These are phyloP conservation scores for Peronospora tabacina DNA, from an alignment of 352 stramenopile species.

Conservation along the genomic window DNA sequence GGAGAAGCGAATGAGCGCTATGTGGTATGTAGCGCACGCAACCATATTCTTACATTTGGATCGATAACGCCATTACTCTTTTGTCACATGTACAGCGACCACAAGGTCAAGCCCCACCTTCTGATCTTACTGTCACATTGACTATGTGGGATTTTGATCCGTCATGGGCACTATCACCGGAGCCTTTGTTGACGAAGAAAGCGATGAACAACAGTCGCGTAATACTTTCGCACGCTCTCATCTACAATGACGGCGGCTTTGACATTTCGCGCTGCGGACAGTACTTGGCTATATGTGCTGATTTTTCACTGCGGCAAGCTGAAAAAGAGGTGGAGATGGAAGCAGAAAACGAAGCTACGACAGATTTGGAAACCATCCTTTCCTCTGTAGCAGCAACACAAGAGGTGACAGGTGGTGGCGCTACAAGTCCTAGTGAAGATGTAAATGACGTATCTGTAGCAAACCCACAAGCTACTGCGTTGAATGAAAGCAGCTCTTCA, in stretches of 20 bases:
- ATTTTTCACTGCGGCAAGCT: conserved; percentile 88
- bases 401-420: conserved; percentile 39
- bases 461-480: conserved; percentile 28
- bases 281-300: conserved; percentile 91
- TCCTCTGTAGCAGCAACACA: conserved; percentile 49
- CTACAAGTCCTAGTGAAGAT: conserved; percentile 50
- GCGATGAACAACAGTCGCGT: conserved; percentile 80
- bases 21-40: conserved; percentile 36
- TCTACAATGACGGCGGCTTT: conserved; percentile 98
- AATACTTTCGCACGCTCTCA: conserved; percentile 87
- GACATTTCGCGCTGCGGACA: conserved; percentile 93
- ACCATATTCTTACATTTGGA: not conserved
- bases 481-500: conserved; percentile 36
- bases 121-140: conserved; percentile 90
- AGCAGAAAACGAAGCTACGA: conserved; percentile 60
- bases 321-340: conserved; percentile 82
- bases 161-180: conserved; percentile 60
- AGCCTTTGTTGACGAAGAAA: conserved; percentile 68
- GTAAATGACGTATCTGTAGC: conserved; percentile 53
- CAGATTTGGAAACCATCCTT: conserved; percentile 68
- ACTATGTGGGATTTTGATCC: conserved; percentile 93
- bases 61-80: conserved; percentile 2
- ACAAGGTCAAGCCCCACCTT: conserved; percentile 63
- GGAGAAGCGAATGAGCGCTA: conserved; percentile 90
- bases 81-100: conserved; percentile 37